Evolutionary conservation across 352 stramenopile genomes (phyloP), one percentile per base, ranked within the genome.

Genomic region (Globisporangium paddicum): DNA sequence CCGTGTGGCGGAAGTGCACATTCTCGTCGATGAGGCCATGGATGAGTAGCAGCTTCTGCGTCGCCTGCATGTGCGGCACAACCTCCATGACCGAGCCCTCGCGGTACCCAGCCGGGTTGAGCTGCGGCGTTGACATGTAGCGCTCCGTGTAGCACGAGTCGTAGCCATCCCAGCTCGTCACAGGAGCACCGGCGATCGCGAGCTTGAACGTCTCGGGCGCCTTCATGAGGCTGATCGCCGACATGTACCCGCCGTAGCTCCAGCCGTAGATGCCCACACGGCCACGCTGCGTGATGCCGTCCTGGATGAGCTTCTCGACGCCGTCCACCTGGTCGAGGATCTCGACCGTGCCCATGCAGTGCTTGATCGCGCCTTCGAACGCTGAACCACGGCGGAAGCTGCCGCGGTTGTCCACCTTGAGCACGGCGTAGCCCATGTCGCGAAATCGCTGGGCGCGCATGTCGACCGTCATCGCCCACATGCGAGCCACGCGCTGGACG

Each of bases 101-200:
- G 26, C 67, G 64, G 74, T 98, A 99, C 25, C 96, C 96, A 8
- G 77, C 69, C 2, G 88, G 83, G 75, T 98, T 98, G 38, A 97
- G 79, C 45, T 92, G 79, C 2, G 96, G 96, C 42, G 91, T 91
- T 50, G 94, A 97, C 95, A 98, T 98, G 77, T 98, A 99, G 25
- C 96, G 76, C 65, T 98, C 96, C 55, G 97, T 99, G 77, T 99
- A 99, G 70, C 98, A 98, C 50, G 96, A 98, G 71, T 99, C 97
- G 68, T 99, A 99, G 41, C 96, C 96, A 70, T 99, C 93, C 96
- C 97, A 99, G 60, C 86, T 96, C 3, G 97, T 98, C 21, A 99
- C 96, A 3, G 96, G 97, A 6, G 97, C 97, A 54, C 97, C 96
- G 0, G 95, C 89, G 30, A 99, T 97, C 23, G 93, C 96, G 35